phyloP scores from a whole-genome alignment of 495 filamentous ascomycete species.

The Penicillium mononematosum region DNA sequence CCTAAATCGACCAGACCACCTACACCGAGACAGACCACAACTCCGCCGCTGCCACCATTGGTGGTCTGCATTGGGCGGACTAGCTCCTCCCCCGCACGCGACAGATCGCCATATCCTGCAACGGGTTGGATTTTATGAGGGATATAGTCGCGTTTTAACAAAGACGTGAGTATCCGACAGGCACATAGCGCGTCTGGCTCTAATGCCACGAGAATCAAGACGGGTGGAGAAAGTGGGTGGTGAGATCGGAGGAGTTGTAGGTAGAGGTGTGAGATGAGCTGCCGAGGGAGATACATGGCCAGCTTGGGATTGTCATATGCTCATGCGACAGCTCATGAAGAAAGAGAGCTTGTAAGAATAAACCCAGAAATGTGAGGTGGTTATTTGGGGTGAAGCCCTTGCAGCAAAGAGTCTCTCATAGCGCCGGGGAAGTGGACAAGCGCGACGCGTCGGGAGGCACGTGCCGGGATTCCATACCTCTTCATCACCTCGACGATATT shows the following conservation, averaged over 20 bases:
- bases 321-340: slow-evolving; percentile 26
- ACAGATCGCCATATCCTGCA: slow-evolving; percentile 85
- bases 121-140: slow-evolving; percentile 97
- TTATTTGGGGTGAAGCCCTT: slow-evolving; percentile 12
- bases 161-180: slow-evolving; percentile 84
- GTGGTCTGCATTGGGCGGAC: slow-evolving; percentile 78
- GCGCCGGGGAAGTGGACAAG: slow-evolving; percentile 21
- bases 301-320: slow-evolving; percentile 21
- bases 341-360: slow-evolving; percentile 15
- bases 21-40: slow-evolving; percentile 89
- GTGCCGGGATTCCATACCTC: slow-evolving; percentile 30
- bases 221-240: slow-evolving; percentile 79
- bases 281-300: slow-evolving; percentile 91
- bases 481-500: slow-evolving; percentile 28
- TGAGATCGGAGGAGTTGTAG: slow-evolving; percentile 76
- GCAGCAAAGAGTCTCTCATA: slow-evolving; percentile 13
- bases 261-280: slow-evolving; percentile 86
- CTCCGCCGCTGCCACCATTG: slow-evolving; percentile 75
- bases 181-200: slow-evolving; percentile 96
- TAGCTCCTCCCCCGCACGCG: slow-evolving; percentile 70
- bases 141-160: slow-evolving; percentile 95
- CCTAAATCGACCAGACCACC: slow-evolving; percentile 87
- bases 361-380: slow-evolving; percentile 1
- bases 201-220: slow-evolving; percentile 89
- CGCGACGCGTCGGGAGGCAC: slow-evolving; percentile 29